phyloP scores from a whole-genome alignment of 345 rosid species.

The Moricandia arvensis region DNA sequence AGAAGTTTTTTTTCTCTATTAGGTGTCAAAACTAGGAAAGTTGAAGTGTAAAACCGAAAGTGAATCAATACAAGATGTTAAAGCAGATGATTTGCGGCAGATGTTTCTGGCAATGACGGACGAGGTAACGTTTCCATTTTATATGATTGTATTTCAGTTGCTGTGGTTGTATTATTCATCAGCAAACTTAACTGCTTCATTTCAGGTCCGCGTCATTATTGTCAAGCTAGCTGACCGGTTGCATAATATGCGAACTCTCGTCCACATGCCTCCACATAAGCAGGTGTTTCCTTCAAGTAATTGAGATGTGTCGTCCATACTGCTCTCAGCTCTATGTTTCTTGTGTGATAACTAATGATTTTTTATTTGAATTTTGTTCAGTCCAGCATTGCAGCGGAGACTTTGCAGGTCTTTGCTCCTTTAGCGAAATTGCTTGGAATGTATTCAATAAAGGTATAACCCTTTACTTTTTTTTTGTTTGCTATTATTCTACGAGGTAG shows the following conservation, averaged over 20 bases:
- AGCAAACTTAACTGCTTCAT: conserved; percentile 27
- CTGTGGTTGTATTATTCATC: conserved; percentile 1
- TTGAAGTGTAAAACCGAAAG: conserved; percentile 74
- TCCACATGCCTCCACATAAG: conserved; percentile 93
- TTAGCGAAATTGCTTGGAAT: conserved; percentile 94
- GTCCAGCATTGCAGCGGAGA: conserved; percentile 96
- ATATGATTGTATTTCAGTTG: conserved; percentile 17
- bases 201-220: conserved; percentile 96
- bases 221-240: conserved; percentile 98
- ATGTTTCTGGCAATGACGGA: conserved; percentile 99
- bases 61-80: conserved; percentile 83
- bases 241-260: conserved; percentile 96
- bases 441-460: conserved; percentile 90
- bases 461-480: not conserved
- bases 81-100: conserved; percentile 98
- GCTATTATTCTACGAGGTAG: not conserved
- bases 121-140: conserved; percentile 51
- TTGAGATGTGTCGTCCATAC: conserved; percentile 13
- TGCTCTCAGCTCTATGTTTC: conserved; percentile 13
- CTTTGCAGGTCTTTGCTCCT: conserved; percentile 97
- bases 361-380: conserved; percentile 42
- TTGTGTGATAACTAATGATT: conserved; percentile 29
- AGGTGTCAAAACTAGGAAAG: conserved; percentile 98
- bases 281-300: conserved; percentile 56
- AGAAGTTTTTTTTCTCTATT: conserved; percentile 10